Base-by-base conservation (phyloP, 352 stramenopile genomes). In the Phytophthora tubulina region DNA sequence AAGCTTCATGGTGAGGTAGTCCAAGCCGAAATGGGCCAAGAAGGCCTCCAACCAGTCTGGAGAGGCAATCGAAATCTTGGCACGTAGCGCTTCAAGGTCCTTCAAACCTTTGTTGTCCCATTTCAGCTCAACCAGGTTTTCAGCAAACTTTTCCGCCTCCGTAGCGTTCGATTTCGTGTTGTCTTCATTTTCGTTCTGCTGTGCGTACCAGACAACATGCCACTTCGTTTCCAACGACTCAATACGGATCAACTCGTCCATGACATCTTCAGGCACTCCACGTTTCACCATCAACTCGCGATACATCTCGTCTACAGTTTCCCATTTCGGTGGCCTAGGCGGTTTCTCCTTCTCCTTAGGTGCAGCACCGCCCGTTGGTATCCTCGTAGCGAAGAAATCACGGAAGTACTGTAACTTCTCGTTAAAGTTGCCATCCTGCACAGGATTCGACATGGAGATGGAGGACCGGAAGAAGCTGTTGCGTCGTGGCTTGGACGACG, bases 271-370 rank as follows among this genome's bases (percentile, higher is more conserved):
- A 0, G 88, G 88, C 15, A 96, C 88, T 41, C 85, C 84, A 33
- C 88, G 88, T 67, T 94, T 96, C 11, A 87, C 33, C 38, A 96
- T 81, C 52, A 96, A 44, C 3, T 96, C 86, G 0, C 88, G 76
- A 51, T 96, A 96, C 88, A 96, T 96, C 54, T 96, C 85, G 49
- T 96, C 88, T n/a, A 96, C 88, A 0, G 84, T 92, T 13, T 92
- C 88, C 36, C 74, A 73, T 53, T 83, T 87, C 7, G 85, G 82
- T 15, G 81, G 78, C 39, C 84, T 84, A 2, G 79, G 73, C 0
- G 84, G 79, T 51, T 92, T 93, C 38, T 92, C 84, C 60, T 92
- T 88, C n/a, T 78, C 65, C 52, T 93, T 94, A 2, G 82, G 76
- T 0, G 84, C 82, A 13, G 88, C 74, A 9, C 85, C 85, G 35